A percentile compares a stretch with the other conserved stretches of the same genome.
Evolutionary conservation across 805 yeast species (phyloP).

Genomic region (Debaryomyces maramus): DNA sequence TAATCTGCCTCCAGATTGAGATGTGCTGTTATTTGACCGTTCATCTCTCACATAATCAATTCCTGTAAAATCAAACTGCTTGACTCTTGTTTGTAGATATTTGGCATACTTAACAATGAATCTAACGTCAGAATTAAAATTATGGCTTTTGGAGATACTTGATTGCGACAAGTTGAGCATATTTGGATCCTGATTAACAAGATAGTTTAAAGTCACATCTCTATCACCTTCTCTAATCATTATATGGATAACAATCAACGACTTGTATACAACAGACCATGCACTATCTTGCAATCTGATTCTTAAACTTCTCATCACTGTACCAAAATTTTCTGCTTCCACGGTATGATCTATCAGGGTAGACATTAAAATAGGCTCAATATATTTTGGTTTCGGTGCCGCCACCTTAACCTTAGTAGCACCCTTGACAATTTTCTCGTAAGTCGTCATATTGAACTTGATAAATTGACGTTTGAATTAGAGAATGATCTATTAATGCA

Average conservation of each 20-base stretch:
- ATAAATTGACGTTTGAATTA: too few relatives aligned
- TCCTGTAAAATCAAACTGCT: constrained; percentile 62
- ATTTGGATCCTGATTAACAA: constrained; percentile 46
- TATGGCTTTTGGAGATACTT: constrained; percentile 37
- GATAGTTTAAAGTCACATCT: constrained; percentile 67
- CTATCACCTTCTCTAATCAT: constrained; percentile 91
- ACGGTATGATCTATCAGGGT: constrained; percentile 51
- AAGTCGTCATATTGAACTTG: constrained; percentile 57
- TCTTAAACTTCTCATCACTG: constrained; percentile 65
- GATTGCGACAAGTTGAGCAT: constrained; percentile 48
- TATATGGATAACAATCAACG: constrained; percentile 81
- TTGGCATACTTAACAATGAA: constrained; percentile 65
- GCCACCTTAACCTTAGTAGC: constrained; percentile 65
- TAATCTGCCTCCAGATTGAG: constrained; percentile 58
- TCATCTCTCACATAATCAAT: constrained; percentile 81
- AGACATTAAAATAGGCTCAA: constrained; percentile 84
- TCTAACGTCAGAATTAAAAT: constrained; percentile 48
- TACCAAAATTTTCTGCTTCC: constrained; percentile 54
- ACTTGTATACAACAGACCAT: constrained; percentile 89
- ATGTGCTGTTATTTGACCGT: constrained; percentile 44
- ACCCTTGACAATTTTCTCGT: constrained; percentile 71
- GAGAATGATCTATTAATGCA: not conserved
- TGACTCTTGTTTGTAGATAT: constrained; percentile 67
- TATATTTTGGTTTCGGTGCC: constrained; percentile 95
- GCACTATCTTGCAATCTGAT: constrained; percentile 71